These are phyloP conservation scores for Litchi chinensis DNA, from an alignment of 345 rosid species.

Conservation along the genomic window DNA sequence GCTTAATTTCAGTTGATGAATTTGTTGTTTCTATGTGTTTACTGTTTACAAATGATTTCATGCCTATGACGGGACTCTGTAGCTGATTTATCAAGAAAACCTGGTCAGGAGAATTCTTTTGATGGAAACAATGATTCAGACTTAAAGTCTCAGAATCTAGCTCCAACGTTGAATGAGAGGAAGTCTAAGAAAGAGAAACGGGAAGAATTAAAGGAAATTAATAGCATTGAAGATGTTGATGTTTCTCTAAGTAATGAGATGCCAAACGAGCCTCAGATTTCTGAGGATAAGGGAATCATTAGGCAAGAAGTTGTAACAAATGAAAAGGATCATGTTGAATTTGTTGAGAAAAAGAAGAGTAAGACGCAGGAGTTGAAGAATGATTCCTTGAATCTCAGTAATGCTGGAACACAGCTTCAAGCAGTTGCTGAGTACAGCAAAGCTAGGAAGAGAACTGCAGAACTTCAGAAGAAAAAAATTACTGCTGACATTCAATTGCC, in stretches of 20 bases:
- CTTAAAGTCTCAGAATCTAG: constrained; percentile 18
- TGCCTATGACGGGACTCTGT: constrained; percentile 38
- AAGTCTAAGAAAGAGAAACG: constrained; percentile 37
- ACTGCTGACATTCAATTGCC: constrained; percentile 42
- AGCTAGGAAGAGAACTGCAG: constrained; percentile 13
- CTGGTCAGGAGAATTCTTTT: constrained; percentile 62
- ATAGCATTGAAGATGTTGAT: constrained; percentile 29
- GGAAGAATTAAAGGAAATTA: constrained; percentile 34
- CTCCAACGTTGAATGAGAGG: constrained; percentile 22
- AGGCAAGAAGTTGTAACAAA: constrained; percentile 12
- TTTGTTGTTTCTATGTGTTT: not conserved
- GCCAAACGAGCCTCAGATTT: constrained; percentile 20
- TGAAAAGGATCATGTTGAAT: constrained; percentile 23
- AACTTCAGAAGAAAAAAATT: constrained; percentile 27
- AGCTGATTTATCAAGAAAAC: constrained; percentile 37
- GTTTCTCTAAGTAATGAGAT: constrained; percentile 21
- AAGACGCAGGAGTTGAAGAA: constrained; percentile 4
- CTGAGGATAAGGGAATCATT: constrained; percentile 18
- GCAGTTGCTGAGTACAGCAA: constrained; percentile 4
- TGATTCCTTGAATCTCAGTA: constrained; percentile 5
- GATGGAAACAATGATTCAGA: constrained; percentile 38
- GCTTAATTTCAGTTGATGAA: constrained; percentile 4
- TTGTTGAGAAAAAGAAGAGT: constrained; percentile 4
- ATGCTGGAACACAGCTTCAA: constrained; percentile 15
- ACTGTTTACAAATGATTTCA: constrained; percentile 1